These are phyloP conservation scores for Dissophora ornata DNA, from an alignment of 192 early-diverging fungal genomes.

Conservation along the genomic window DNA sequence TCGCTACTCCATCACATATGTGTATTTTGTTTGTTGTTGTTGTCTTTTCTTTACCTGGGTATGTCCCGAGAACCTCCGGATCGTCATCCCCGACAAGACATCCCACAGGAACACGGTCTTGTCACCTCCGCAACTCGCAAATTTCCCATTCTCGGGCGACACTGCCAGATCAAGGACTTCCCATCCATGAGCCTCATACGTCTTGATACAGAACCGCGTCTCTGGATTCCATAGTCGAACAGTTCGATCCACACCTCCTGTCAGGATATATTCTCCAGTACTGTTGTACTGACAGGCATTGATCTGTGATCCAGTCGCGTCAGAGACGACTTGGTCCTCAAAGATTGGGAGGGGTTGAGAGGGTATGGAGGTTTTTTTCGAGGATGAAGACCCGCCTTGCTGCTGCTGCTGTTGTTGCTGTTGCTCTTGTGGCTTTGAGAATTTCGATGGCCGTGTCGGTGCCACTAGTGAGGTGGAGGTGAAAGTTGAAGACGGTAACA, in stretches of 20 bases:
- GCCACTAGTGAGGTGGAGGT: not conserved
- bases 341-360: slow-evolving; percentile 19
- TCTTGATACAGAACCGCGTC: slow-evolving; percentile 76
- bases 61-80: slow-evolving; percentile 84
- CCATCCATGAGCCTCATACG: slow-evolving; percentile 88
- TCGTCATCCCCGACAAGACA: slow-evolving; percentile 74
- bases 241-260: slow-evolving; percentile 80
- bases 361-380: slow-evolving; percentile 3
- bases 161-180: slow-evolving; percentile 79
- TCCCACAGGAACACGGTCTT: slow-evolving; percentile 90
- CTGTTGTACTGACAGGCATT: slow-evolving; percentile 67
- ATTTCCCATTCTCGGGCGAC: slow-evolving; percentile 72
- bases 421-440: not conserved
- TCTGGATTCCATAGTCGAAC: slow-evolving; percentile 77
- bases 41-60: slow-evolving; percentile 60
- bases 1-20: too few species aligned
- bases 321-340: slow-evolving; percentile 33
- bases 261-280: slow-evolving; percentile 84
- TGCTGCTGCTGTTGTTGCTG: not conserved
- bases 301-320: slow-evolving; percentile 44
- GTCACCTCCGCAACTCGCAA: slow-evolving; percentile 88
- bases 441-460: not conserved
- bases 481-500: not conserved
- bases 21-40: not conserved
- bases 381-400: not conserved